Conservation (phyloP, 495 filamentous ascomycete genomes). For the Podospora anserina region DNA sequence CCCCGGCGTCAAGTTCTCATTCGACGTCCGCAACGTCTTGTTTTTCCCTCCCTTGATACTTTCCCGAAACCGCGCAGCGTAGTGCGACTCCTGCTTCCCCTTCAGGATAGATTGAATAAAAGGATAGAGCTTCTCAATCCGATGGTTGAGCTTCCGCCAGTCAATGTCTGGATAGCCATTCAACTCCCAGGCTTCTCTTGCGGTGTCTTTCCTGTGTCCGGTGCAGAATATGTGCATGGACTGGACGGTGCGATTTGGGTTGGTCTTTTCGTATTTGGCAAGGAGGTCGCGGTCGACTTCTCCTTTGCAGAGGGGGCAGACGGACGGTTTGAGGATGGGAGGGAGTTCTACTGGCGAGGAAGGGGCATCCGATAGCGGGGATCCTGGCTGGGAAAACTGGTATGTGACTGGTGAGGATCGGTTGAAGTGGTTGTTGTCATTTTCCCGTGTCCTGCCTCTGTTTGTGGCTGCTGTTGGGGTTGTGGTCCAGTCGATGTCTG, state of each 20-base stretch:
- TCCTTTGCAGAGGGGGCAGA: slow-evolving; percentile 68
- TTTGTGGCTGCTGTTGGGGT: background rate
- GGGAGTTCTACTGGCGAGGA: background rate
- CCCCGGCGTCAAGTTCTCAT: slow-evolving; percentile 56
- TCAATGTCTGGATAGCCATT: slow-evolving; percentile 75
- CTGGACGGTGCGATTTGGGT: slow-evolving; percentile 55
- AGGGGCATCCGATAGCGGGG: background rate
- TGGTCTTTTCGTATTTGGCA: slow-evolving; percentile 41
- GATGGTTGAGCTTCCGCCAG: slow-evolving; percentile 65
- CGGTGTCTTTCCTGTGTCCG: slow-evolving; percentile 59
- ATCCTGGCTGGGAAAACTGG: background rate
- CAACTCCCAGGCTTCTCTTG: slow-evolving; percentile 57
- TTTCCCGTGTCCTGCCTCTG: background rate
- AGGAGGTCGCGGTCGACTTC: slow-evolving; percentile 54
- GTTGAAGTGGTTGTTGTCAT: background rate
- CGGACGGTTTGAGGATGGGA: background rate
- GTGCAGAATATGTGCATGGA: slow-evolving; percentile 69
- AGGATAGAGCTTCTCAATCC: slow-evolving; percentile 55
- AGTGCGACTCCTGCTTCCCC: slow-evolving; percentile 55
- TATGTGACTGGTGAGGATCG: background rate
- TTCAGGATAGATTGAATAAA: slow-evolving; percentile 59
- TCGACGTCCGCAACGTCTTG: slow-evolving; percentile 56
- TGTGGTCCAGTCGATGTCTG: background rate
- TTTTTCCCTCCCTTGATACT: slow-evolving; percentile 58
- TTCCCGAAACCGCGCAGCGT: slow-evolving; percentile 57